phyloP scores from a whole-genome alignment of 371 early-diverging fungal genomes.

The Globomyces sp. region DNA sequence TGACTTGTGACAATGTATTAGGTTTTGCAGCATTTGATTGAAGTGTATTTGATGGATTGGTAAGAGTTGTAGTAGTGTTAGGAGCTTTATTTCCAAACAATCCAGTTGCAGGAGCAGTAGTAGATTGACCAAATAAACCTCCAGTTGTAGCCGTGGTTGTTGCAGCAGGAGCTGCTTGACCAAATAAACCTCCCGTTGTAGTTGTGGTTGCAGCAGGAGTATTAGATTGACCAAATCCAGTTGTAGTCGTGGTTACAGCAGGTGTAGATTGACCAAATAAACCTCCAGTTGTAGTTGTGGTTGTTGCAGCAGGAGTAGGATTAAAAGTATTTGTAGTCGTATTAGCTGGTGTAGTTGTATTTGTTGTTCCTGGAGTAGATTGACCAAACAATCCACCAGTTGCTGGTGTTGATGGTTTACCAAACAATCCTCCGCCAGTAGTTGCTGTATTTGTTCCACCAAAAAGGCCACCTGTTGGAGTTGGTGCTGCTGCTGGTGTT shows the following conservation, averaged over 20 bases:
- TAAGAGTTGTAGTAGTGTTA: neutral
- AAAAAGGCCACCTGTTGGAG: neutral
- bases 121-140: neutral
- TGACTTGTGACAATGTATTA: neutral
- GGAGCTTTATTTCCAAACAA: neutral
- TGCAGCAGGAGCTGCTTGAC: neutral
- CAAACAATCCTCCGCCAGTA: slow-evolving; percentile 9
- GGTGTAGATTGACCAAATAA: neutral
- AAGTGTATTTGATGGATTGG: neutral
- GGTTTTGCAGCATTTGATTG: neutral
- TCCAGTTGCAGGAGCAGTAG: neutral
- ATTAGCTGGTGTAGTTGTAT: neutral
- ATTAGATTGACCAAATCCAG: neutral
- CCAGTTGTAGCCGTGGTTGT: neutral
- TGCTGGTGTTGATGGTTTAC: slow-evolving; percentile 3
- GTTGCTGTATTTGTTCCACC: neutral
- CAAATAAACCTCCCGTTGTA: slow-evolving; percentile 9
- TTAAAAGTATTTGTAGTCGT: too few relatives aligned
- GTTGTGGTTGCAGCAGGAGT: neutral
- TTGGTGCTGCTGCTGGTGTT: too few relatives aligned
- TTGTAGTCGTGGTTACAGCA: neutral
- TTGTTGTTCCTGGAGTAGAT: neutral
- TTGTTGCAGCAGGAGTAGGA: too few relatives aligned
- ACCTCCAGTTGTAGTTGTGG: neutral
- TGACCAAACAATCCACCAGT: neutral